A percentile compares a stretch with the other conserved stretches of the same genome.
Evolutionary conservation across 2,329 filamentous ascomycete genomes (phyloP).

Genomic region (Penicillium sp.): DNA sequence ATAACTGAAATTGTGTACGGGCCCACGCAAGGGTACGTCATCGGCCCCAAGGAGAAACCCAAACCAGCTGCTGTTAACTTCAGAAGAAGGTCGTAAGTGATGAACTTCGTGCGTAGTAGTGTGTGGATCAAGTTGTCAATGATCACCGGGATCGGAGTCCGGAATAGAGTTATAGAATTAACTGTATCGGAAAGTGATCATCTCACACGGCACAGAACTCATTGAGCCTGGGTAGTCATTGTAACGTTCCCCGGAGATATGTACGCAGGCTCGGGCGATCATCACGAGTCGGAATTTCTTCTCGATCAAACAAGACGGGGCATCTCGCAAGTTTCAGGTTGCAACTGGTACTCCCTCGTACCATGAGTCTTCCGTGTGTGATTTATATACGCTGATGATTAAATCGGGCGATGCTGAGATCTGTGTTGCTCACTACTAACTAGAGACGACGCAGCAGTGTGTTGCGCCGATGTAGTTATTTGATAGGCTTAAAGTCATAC

Average conservation of each 20-base stretch:
- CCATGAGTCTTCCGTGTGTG: not conserved
- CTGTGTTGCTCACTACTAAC: too few relatives aligned
- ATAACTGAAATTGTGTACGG: constrained; percentile 1
- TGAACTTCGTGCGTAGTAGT: not conserved
- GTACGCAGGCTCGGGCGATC: constrained; percentile 1
- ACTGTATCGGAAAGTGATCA: not conserved
- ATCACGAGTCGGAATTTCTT: constrained; percentile 15
- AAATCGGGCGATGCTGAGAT: not conserved
- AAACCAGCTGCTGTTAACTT: not conserved
- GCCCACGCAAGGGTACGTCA: constrained; percentile 24
- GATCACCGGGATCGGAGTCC: constrained; percentile 5
- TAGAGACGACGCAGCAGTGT: too few relatives aligned
- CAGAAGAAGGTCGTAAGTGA: not conserved
- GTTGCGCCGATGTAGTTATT: not conserved
- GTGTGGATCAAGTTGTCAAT: not conserved
- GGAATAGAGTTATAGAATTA: not conserved
- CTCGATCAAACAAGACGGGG: constrained; percentile 2
- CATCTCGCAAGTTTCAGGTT: not conserved
- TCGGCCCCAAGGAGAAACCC: constrained; percentile 7
- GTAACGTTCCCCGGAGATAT: not conserved
- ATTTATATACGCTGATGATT: not conserved
- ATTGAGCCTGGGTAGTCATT: not conserved
- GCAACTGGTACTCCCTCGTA: constrained; percentile 1
- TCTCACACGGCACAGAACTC: not conserved
- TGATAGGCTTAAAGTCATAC: not conserved